Evolutionary conservation across 2,329 filamentous ascomycete genomes (phyloP).

Genomic region (Ilyonectria mors-panacis): DNA sequence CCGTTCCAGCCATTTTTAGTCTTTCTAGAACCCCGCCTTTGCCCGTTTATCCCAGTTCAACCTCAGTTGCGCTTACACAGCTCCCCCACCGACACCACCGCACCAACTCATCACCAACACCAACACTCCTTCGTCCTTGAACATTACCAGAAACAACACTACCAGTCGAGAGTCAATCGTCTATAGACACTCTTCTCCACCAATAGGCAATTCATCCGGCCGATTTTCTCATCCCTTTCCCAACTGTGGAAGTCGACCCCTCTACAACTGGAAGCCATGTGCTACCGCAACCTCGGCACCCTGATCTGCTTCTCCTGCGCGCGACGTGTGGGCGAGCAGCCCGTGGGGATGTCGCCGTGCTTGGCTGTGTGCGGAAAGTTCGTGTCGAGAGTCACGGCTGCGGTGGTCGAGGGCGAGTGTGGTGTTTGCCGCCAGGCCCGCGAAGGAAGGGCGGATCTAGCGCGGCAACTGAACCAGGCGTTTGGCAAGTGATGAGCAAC

Average conservation of each 20-base stretch:
- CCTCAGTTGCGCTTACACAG: conserved; percentile 22
- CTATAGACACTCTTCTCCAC: neutral
- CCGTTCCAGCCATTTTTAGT: neutral
- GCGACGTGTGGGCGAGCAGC: conserved; percentile 44
- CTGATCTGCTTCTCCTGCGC: conserved; percentile 43
- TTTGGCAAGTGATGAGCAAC: conserved; percentile 40
- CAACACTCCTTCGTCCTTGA: neutral
- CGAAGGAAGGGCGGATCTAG: conserved; percentile 40
- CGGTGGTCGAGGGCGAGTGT: conserved; percentile 44
- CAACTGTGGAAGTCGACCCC: neutral
- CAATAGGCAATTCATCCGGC: neutral
- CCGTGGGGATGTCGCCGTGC: conserved; percentile 44
- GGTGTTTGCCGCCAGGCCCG: conserved; percentile 42
- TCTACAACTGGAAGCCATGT: conserved; percentile 33
- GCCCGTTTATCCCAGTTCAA: conserved; percentile 4
- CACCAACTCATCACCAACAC: neutral
- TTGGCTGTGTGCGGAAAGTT: conserved; percentile 46
- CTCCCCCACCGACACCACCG: conserved; percentile 10
- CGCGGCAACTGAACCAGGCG: conserved; percentile 40
- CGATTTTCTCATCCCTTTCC: neutral
- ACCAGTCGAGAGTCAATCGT: neutral
- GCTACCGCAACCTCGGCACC: conserved; percentile 44
- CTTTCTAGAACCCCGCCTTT: conserved; percentile 11
- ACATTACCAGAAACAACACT: neutral
- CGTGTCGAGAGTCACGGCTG: conserved; percentile 45